A percentile compares a stretch with the other conserved stretches of the same genome.
Conservation (phyloP, 331 rosid genomes). For the Cydonia oblonga region DNA sequence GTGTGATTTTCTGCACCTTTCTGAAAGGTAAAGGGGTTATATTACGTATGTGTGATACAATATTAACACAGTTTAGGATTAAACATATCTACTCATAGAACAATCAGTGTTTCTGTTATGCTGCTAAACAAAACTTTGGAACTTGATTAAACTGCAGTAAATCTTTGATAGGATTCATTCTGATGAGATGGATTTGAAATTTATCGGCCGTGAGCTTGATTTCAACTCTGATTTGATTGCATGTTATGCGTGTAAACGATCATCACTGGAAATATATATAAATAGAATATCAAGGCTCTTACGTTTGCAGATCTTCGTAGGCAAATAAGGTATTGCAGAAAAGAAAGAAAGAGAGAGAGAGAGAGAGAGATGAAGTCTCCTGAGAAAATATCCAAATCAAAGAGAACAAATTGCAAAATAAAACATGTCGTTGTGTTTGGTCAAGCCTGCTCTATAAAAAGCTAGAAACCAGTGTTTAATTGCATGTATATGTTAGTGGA, state of each 20-base stretch:
- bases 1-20: not conserved
- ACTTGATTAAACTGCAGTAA: not conserved
- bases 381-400: too few relatives aligned
- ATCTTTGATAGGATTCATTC: not conserved
- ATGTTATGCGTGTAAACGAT: not conserved
- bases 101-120: not conserved
- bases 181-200: not conserved
- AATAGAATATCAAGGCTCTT: not conserved
- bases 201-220: not conserved
- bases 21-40: not conserved
- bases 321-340: too few relatives aligned
- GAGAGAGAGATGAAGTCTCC: too few relatives aligned
- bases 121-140: not conserved
- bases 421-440: conserved; percentile 15
- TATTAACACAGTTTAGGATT: not conserved
- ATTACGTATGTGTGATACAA: not conserved
- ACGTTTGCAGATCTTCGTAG: not conserved
- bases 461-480: too few relatives aligned
- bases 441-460: too few relatives aligned
- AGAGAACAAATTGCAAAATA: not conserved
- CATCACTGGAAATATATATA: not conserved
- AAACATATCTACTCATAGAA: not conserved
- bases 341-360: too few relatives aligned
- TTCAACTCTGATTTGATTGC: not conserved
- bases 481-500: too few relatives aligned